Evolutionary conservation across 371 early-diverging fungal genomes (phyloP), one percentile per base, ranked within the genome.

Genomic region (Lichtheimia corymbifera): DNA sequence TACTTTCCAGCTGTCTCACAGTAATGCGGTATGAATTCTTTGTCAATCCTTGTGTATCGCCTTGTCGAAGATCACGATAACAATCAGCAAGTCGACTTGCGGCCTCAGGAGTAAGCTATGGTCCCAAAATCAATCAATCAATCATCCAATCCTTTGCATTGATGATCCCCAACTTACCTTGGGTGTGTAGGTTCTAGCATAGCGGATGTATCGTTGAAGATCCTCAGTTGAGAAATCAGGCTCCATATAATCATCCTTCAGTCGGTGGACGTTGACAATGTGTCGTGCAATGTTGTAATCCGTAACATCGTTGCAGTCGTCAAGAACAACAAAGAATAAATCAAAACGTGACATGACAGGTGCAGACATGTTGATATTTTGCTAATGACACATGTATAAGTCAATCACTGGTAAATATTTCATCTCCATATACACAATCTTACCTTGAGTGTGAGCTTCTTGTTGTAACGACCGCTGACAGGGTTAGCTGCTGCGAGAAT

Each of bases 321-420:
- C 99, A 64, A 99, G 80, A 28, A 99, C 90, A 17, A 99, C 96
- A 80, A 99, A 99, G 82, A 98, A 99, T 67, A 99, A 70, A 84
- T 99, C 99, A 76, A 99, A 99, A 73, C 99, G 93, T 25, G 98
- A 98, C 99, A 99, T 98, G 76, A 99, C 97, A 27, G 99, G 97
- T 12, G 96, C 92, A 4, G 94, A 93, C 93, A 99, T 92, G 60
- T 91, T 89, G 55, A 99, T 93, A 75, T 99, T 99, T 90, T 99
- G 98, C 80, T 90, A 70, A 35, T 20, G 66, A 59, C 6, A 15
- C 1, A 24, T 72, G 50, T 25, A 68, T 65, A 9, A 77, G n/a
- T 55, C 12, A 55, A 35, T 27, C 30, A 51, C 13, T 51, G 49
- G n/a, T 14, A 28, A 53, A 45, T 22, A 11, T 42, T 41, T 22